phyloP scores from a whole-genome alignment of 345 rosid species.

The Citrus reticulata region DNA sequence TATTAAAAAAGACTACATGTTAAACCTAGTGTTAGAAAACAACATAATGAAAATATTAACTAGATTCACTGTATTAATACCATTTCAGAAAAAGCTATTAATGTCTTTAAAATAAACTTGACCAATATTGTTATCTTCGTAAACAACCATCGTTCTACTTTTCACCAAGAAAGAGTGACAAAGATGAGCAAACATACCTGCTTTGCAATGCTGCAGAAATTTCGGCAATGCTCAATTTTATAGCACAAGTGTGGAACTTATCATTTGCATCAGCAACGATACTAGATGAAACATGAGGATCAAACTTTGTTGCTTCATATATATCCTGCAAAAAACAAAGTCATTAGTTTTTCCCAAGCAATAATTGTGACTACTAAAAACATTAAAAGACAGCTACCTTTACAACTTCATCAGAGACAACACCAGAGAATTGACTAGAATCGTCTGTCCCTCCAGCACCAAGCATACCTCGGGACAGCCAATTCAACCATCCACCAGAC shows the following conservation, averaged over 20 bases:
- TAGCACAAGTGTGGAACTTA: constrained; percentile 47
- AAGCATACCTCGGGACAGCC: constrained; percentile 98
- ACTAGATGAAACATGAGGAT: constrained; percentile 44
- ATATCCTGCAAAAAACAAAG: constrained; percentile 59
- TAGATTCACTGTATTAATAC: background rate
- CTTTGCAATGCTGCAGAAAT: constrained; percentile 51
- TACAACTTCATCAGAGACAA: constrained; percentile 88
- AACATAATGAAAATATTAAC: background rate
- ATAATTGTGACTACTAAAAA: constrained; percentile 10
- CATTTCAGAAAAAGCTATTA: background rate
- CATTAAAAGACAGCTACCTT: constrained; percentile 46
- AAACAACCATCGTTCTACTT: background rate
- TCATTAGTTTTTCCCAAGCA: constrained; percentile 3
- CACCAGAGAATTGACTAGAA: constrained; percentile 89
- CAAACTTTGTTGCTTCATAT: constrained; percentile 81
- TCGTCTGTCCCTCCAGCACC: constrained; percentile 98
- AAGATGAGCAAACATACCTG: constrained; percentile 34
- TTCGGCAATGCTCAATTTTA: constrained; percentile 46
- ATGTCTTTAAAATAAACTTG: background rate
- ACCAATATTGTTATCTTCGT: background rate
- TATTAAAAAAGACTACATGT: too few species aligned
- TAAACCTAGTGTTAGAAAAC: background rate
- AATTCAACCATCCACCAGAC: constrained; percentile 92
- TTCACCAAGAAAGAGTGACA: background rate
- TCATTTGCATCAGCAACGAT: constrained; percentile 39